Evolutionary conservation across 768 basidiomycete species (phyloP), one percentile per base, ranked within the genome.

Genomic region (Amanita phalloides): DNA sequence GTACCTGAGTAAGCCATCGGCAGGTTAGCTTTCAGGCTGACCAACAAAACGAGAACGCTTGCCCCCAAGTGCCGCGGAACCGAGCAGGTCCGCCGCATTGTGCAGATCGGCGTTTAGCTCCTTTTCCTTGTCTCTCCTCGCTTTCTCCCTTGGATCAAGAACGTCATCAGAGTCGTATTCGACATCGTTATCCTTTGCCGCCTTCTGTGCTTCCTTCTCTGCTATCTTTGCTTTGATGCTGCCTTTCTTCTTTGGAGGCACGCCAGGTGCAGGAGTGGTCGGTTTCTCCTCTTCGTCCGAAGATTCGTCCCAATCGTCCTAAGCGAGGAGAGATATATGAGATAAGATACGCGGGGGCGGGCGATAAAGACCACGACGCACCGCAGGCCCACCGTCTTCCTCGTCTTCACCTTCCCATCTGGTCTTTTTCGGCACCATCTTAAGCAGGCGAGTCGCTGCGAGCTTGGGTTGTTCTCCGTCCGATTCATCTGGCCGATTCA

Each of bases 381-480:
- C 91, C 48, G 81, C 87, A 38, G 86, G 87, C 1, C 57, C 69
- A n/a, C 82, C 79, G 10, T 83, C 83, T 0, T 94, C 91, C 61
- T 88, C 88, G 61, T 96, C 94, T 66, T 97, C 94, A 43, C 88
- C 94, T 55, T 84, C 86, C 84, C 88, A 96, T 67, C 86, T 90
- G 54, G 69, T 75, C 65, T 77, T 83, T 56, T 61, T 67, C 51
- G 54, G 23, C 25, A 53, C 54, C 6, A 59, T 47, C 48, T 64
- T 69, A 9, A 60, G 56, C 7, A 62, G 57, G 11, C 56, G 56
- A 14, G 61, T 55, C 1, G 57, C 52, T 11, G 59, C 53, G 39
- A 61, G 60, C 47, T 59, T 54, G n/a, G 58, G 53, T 1, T n/a
- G 14, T 11, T 62, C 54, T 38, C 75, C 73, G 56, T 69, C 72